These are phyloP conservation scores for Acanthochlamys bracteata DNA, from an alignment of 106 monocot genomes.

Conservation along the genomic window DNA sequence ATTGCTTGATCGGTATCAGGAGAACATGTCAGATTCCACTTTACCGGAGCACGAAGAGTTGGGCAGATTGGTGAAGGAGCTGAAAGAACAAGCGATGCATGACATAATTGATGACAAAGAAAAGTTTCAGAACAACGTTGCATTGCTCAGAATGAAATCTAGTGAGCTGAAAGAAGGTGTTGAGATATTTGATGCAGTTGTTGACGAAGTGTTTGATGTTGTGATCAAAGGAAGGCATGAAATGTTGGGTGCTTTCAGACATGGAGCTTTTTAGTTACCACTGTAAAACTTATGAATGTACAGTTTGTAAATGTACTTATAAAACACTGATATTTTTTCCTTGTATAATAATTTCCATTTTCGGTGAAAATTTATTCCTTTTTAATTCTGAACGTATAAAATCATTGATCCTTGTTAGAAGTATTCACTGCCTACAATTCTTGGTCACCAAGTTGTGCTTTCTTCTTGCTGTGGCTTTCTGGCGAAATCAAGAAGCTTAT, in stretches of 20 bases:
- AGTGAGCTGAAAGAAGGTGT: conserved; percentile 33
- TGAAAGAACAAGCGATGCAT: conserved; percentile 15
- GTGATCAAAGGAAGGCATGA: conserved; percentile 60
- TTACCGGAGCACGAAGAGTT: conserved; percentile 35
- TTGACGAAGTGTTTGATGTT: conserved; percentile 51
- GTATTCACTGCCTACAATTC: no score
- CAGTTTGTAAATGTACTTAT: no score
- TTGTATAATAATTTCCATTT: no score
- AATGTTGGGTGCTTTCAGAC: conserved; percentile 44
- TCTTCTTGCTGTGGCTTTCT: no score
- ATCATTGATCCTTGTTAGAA: no score
- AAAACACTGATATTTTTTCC: no score
- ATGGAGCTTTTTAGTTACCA: conserved; percentile 1
- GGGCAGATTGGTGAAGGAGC: conserved; percentile 19
- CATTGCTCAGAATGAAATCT: conserved; percentile 34
- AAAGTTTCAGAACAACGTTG: conserved; percentile 15
- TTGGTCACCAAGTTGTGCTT: no score
- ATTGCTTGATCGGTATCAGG: conserved; percentile 15
- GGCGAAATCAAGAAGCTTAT: no score
- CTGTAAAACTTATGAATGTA: no score
- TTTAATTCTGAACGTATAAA: no score
- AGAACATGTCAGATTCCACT: conserved; percentile 9
- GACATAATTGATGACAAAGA: conserved; percentile 11
- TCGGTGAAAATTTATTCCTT: no score
- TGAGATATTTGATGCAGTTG: conserved; percentile 36